Conservation (phyloP, 345 rosid genomes). For the Conringia planisiliqua region DNA sequence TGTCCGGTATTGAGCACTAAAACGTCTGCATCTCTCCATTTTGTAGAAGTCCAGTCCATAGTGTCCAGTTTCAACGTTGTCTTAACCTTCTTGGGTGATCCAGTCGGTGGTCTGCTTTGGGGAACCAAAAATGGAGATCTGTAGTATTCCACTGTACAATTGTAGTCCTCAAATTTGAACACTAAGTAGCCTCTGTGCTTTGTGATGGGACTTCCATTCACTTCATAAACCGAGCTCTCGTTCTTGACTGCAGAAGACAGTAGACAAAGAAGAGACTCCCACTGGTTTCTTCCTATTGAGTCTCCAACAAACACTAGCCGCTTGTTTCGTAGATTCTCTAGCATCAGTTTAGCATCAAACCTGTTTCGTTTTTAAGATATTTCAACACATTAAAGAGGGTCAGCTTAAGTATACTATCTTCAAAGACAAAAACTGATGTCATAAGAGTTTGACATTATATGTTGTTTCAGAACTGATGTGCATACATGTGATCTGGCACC, state of each 20-base stretch:
- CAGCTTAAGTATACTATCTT: background rate
- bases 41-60: slow-evolving; percentile 58
- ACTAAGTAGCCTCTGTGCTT: slow-evolving; percentile 79
- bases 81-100: slow-evolving; percentile 52
- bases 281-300: slow-evolving; percentile 91
- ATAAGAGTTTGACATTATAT: background rate
- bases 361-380: slow-evolving; percentile 35
- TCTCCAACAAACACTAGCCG: slow-evolving; percentile 88
- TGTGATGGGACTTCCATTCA: slow-evolving; percentile 72
- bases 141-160: slow-evolving; percentile 88
- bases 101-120: slow-evolving; percentile 61
- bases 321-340: slow-evolving; percentile 58
- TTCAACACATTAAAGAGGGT: background rate
- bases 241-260: slow-evolving; percentile 60
- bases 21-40: slow-evolving; percentile 75
- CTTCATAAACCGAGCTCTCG: slow-evolving; percentile 64
- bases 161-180: slow-evolving; percentile 69
- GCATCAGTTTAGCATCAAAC: slow-evolving; percentile 66
- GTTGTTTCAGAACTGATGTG: background rate
- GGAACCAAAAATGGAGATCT: slow-evolving; percentile 72
- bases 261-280: slow-evolving; percentile 94
- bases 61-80: slow-evolving; percentile 61
- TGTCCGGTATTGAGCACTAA: slow-evolving; percentile 82
- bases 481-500: background rate
- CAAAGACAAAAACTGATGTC: background rate